These are phyloP conservation scores for Ogataea paraovalis DNA, from an alignment of 805 yeast genomes.

Conservation along the genomic window DNA sequence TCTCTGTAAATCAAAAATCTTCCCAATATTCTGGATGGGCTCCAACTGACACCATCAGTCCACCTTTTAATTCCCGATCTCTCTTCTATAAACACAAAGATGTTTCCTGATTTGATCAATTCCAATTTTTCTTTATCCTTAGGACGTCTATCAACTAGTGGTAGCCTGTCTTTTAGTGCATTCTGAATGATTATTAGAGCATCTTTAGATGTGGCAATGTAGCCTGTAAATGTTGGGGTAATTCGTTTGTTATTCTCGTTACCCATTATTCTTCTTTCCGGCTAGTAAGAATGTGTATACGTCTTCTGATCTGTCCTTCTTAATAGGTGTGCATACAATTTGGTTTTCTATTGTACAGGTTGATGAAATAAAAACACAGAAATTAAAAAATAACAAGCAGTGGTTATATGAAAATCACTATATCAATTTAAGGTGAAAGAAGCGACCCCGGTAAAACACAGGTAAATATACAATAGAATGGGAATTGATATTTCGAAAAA, in stretches of 20 bases:
- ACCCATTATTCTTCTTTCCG: background rate
- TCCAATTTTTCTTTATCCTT: conserved; percentile 68
- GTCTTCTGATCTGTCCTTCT: too few species aligned
- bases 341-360: background rate
- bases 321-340: too few species aligned
- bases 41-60: conserved; percentile 97
- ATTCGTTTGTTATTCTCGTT: conserved; percentile 5
- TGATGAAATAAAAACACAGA: background rate
- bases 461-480: too few species aligned
- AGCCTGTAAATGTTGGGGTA: conserved; percentile 65
- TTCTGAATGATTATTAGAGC: conserved; percentile 81
- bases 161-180: conserved; percentile 56
- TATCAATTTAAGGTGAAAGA: background rate
- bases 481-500: background rate
- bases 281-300: background rate
- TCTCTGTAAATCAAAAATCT: conserved; percentile 82
- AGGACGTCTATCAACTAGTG: conserved; percentile 71
- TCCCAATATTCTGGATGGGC: conserved; percentile 85
- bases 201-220: conserved; percentile 76
- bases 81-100: conserved; percentile 83
- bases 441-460: background rate
- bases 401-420: background rate
- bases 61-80: conserved; percentile 82
- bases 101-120: conserved; percentile 70
- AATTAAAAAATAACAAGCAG: too few species aligned